Conservation (phyloP, 768 basidiomycete genomes). For the Macrocybe gigantea region DNA sequence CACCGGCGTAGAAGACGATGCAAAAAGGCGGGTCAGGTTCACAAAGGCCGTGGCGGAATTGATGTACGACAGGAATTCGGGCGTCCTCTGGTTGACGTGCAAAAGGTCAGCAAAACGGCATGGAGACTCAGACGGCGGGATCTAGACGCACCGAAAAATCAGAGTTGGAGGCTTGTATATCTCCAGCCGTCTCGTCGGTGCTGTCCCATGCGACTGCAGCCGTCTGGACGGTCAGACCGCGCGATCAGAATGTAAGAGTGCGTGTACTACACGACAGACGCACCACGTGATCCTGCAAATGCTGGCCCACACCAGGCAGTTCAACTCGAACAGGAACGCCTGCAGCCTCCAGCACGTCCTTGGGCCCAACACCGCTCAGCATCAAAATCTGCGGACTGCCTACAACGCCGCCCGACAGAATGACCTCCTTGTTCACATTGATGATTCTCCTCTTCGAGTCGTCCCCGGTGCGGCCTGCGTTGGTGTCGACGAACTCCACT, state of each 20-base stretch:
- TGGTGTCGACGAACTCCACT: slow-evolving; percentile 38
- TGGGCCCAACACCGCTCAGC: slow-evolving; percentile 54
- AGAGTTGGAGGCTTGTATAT: slow-evolving; percentile 20
- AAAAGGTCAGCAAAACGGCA: not conserved
- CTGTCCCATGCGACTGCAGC: slow-evolving; percentile 11
- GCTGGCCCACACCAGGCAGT: slow-evolving; percentile 57
- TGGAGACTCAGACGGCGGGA: not conserved
- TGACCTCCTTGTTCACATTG: slow-evolving; percentile 40
- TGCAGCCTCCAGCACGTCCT: slow-evolving; percentile 41
- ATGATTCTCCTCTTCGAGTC: slow-evolving; percentile 4
- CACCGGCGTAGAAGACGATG: no score
- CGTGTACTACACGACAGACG: slow-evolving; percentile 2
- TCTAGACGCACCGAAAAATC: slow-evolving; percentile 21
- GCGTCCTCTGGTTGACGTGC: slow-evolving; percentile 13
- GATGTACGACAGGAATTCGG: slow-evolving; percentile 47
- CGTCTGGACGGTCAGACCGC: slow-evolving; percentile 4
- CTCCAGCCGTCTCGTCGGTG: slow-evolving; percentile 26
- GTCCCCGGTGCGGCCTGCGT: not conserved
- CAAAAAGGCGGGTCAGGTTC: slow-evolving; percentile 31
- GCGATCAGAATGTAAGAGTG: slow-evolving; percentile 1
- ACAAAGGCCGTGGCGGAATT: slow-evolving; percentile 61
- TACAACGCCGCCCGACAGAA: slow-evolving; percentile 36
- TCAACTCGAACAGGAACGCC: slow-evolving; percentile 39
- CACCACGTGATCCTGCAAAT: slow-evolving; percentile 46
- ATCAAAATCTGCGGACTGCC: slow-evolving; percentile 49